Evolutionary conservation across 2,329 filamentous ascomycete species (phyloP).

Genomic region (Claviceps africana): DNA sequence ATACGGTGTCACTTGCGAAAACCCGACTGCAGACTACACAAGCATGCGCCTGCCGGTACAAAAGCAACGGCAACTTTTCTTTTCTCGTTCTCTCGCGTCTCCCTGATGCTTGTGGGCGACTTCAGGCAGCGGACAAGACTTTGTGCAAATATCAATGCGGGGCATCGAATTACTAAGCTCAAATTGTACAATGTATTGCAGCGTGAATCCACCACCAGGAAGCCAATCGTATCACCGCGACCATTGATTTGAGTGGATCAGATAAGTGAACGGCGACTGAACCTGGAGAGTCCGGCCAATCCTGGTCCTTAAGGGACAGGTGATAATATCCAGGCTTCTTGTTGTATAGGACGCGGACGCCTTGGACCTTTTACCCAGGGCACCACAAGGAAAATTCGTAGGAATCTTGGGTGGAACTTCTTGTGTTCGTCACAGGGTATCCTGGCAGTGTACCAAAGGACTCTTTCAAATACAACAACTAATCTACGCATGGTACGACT

Average conservation of each 20-base stretch:
- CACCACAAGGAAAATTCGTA: too few species aligned
- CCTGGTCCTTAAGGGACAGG: neutral
- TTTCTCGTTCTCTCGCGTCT: too few species aligned
- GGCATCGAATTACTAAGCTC: neutral
- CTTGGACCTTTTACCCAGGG: too few species aligned
- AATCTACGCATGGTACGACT: too few species aligned
- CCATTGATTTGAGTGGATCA: neutral
- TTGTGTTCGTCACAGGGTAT: neutral
- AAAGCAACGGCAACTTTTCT: too few species aligned
- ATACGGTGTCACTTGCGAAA: neutral
- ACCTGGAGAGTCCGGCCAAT: neutral
- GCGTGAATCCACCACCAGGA: neutral
- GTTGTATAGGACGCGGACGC: neutral
- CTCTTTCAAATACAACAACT: too few species aligned
- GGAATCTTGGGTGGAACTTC: too few species aligned
- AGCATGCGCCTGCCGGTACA: too few species aligned
- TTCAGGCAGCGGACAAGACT: neutral
- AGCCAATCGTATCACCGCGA: neutral
- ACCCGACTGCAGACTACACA: too few species aligned
- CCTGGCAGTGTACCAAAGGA: too few species aligned
- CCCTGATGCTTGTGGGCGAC: too few species aligned
- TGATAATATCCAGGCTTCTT: neutral
- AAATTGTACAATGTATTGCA: neutral
- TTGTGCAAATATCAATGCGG: neutral
- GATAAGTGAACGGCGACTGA: neutral